phyloP scores from a whole-genome alignment of 225 moss, liverwort and hornwort genomes.

The Bryoerythrophyllum caledonicum region DNA sequence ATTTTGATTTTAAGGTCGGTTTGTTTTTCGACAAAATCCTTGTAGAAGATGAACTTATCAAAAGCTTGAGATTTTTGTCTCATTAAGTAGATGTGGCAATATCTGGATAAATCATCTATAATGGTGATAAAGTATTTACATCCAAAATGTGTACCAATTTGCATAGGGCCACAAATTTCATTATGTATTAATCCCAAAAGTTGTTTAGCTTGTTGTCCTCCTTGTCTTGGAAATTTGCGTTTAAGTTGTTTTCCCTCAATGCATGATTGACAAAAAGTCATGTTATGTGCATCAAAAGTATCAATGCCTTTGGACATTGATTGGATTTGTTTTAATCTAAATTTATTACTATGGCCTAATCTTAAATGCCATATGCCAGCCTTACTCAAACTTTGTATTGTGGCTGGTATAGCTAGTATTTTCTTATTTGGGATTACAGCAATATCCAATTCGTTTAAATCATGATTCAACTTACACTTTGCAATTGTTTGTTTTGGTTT shows the following conservation, averaged over 20 bases:
- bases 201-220: no score
- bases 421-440: not conserved
- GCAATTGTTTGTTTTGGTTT: no score
- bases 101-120: not conserved
- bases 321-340: no score
- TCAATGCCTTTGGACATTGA: no score
- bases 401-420: not conserved
- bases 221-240: not conserved
- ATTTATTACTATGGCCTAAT: no score
- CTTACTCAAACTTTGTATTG: not conserved
- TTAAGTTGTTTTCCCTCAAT: not conserved
- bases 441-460: not conserved
- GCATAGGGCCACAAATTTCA: no score
- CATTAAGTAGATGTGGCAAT: not conserved
- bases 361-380: not conserved
- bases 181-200: no score
- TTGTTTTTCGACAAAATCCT: not conserved
- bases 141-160: no score
- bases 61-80: not conserved
- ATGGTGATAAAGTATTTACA: not conserved
- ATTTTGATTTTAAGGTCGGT: not conserved
- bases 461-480: not conserved
- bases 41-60: not conserved
- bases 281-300: not conserved
- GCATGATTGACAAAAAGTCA: not conserved